Evolutionary conservation across 345 rosid genomes (phyloP).

Genomic region (Mallotus nudiflorus): DNA sequence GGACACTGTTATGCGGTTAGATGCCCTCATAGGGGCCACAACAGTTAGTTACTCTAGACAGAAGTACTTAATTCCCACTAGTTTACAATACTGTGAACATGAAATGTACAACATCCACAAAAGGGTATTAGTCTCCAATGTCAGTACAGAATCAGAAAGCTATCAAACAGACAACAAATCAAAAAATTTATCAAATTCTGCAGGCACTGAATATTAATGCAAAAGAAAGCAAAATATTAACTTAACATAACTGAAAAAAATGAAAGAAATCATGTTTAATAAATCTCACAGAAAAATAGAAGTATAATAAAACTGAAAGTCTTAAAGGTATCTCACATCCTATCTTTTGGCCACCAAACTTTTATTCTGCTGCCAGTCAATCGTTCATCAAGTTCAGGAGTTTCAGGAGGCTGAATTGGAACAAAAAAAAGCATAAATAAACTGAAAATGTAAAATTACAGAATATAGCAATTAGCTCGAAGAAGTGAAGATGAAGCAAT

Average conservation of each 20-base stretch:
- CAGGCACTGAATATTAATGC: background rate
- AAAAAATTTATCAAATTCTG: background rate
- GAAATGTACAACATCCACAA: background rate
- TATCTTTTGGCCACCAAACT: constrained; percentile 79
- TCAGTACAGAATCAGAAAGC: background rate
- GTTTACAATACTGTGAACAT: background rate
- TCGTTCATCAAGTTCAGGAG: constrained; percentile 33
- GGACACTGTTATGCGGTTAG: no score
- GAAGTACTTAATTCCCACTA: background rate
- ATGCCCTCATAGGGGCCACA: no score
- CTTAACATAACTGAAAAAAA: constrained; percentile 6
- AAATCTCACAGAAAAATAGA: background rate
- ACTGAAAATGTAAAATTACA: background rate
- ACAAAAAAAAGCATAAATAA: background rate
- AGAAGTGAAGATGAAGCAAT: background rate
- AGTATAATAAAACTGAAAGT: constrained; percentile 5
- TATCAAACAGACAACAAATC: background rate
- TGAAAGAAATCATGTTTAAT: no score
- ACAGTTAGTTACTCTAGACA: no score
- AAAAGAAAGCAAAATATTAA: background rate
- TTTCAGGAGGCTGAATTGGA: constrained; percentile 39
- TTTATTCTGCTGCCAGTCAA: constrained; percentile 54
- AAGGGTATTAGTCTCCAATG: background rate
- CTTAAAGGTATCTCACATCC: constrained; percentile 41
- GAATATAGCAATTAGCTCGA: background rate